phyloP scores from a whole-genome alignment of 805 yeast species.

The Clavispora carvajalis region DNA sequence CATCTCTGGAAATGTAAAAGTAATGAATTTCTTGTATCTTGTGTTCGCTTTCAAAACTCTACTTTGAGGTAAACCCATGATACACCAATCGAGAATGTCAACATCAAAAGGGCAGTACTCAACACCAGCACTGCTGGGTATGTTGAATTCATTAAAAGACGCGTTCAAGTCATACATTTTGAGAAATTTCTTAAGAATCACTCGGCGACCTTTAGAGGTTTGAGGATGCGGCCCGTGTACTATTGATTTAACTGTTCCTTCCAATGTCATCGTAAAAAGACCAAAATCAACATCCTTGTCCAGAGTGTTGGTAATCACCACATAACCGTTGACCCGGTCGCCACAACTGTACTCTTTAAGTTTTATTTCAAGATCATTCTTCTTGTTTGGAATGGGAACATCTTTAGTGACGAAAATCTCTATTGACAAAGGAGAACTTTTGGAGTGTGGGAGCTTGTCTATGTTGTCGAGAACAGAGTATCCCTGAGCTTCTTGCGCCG shows the following conservation, averaged over 20 bases:
- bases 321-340: constrained; percentile 40
- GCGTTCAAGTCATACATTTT: constrained; percentile 61
- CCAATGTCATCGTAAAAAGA: constrained; percentile 29
- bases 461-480: constrained; percentile 48
- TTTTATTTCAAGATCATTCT: constrained; percentile 41
- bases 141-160: constrained; percentile 43
- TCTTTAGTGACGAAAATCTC: constrained; percentile 50
- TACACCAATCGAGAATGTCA: constrained; percentile 44
- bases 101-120: constrained; percentile 38
- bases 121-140: constrained; percentile 49
- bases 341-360: constrained; percentile 39
- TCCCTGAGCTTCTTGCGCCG: constrained; percentile 25
- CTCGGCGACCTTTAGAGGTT: constrained; percentile 21
- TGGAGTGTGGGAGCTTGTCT: constrained; percentile 42
- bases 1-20: constrained; percentile 52
- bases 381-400: constrained; percentile 40
- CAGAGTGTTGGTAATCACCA: constrained; percentile 44
- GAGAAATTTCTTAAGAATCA: constrained; percentile 45
- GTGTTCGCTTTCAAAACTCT: constrained; percentile 44
- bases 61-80: constrained; percentile 45
- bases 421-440: constrained; percentile 41
- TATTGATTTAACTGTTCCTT: constrained; percentile 28
- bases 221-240: constrained; percentile 16
- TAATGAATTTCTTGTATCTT: constrained; percentile 53
- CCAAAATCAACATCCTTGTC: constrained; percentile 40